Percentiles rank a stretch among this genome's conserved stretches.
phyloP scores from a whole-genome alignment of 2,329 filamentous ascomycete genomes.

The Truncatella angustata region DNA sequence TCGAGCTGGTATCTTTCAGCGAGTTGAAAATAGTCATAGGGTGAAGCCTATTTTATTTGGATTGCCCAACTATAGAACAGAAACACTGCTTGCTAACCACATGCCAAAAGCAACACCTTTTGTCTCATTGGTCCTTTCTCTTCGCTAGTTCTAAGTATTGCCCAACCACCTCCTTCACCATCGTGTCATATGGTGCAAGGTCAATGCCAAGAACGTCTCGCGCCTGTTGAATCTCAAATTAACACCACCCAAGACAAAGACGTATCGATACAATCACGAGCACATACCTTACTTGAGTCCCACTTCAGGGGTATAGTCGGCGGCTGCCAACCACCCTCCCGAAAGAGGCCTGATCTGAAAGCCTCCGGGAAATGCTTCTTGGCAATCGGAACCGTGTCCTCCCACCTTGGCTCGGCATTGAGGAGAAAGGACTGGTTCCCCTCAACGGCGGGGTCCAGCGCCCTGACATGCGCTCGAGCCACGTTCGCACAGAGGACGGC shows the following conservation, averaged over 20 bases:
- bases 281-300: conserved; percentile 3
- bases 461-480: conserved; percentile 9
- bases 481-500: conserved; percentile 11
- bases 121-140: background rate
- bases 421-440: conserved; percentile 11
- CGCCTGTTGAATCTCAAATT: background rate
- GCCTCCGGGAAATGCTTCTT: background rate
- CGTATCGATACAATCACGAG: background rate
- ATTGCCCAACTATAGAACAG: no score
- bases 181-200: conserved; percentile 1
- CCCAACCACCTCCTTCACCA: background rate
- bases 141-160: conserved; percentile 3
- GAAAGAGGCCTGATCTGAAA: background rate
- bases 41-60: no score
- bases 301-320: conserved; percentile 3
- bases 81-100: no score
- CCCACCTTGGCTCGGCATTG: conserved; percentile 1
- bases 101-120: no score
- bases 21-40: no score
- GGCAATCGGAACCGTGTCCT: conserved; percentile 2
- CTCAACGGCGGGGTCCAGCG: background rate
- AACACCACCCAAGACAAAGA: background rate
- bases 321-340: background rate
- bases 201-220: conserved; percentile 1
- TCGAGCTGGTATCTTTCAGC: no score